phyloP scores from a whole-genome alignment of 2,329 filamentous ascomycete species.

The Hymenoscyphus albidus region DNA sequence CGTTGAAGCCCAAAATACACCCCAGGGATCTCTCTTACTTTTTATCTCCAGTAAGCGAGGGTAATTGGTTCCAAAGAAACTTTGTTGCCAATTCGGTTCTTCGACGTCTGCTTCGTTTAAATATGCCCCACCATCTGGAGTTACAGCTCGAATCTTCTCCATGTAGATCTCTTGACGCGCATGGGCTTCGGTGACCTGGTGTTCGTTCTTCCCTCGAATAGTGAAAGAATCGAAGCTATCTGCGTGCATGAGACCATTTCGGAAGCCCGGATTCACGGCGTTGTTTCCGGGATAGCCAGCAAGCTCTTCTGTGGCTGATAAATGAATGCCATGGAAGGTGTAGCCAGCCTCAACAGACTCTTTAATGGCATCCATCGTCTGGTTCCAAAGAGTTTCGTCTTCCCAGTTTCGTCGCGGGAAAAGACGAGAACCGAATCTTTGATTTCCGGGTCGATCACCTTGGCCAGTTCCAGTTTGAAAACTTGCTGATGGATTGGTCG shows the following conservation, averaged over 20 bases:
- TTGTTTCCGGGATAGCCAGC: constrained; percentile 15
- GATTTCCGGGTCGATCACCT: constrained; percentile 23
- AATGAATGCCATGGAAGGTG: constrained; percentile 31
- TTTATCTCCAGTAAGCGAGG: constrained; percentile 42
- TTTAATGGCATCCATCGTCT: constrained; percentile 32
- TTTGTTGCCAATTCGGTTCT: constrained; percentile 38
- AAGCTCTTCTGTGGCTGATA: constrained; percentile 9
- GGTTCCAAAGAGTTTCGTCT: constrained; percentile 25
- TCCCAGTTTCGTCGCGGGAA: constrained; percentile 40
- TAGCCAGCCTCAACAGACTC: constrained; percentile 35
- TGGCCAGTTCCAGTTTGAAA: constrained; percentile 39
- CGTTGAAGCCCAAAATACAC: constrained; percentile 37
- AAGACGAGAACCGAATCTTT: constrained; percentile 37
- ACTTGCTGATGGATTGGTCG: constrained; percentile 31
- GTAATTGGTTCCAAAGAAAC: constrained; percentile 34
- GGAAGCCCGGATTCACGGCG: constrained; percentile 22
- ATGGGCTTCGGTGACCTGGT: constrained; percentile 35
- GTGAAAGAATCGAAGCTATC: constrained; percentile 28
- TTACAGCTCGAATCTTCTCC: constrained; percentile 15
- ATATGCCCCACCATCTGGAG: constrained; percentile 39
- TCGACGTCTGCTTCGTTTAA: constrained; percentile 48
- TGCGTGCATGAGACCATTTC: constrained; percentile 19
- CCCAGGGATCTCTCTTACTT: constrained; percentile 43
- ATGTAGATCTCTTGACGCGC: constrained; percentile 13
- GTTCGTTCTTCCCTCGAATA: constrained; percentile 42